Conservation (phyloP, 768 basidiomycete genomes). For the Tricholoma furcatifolium region DNA sequence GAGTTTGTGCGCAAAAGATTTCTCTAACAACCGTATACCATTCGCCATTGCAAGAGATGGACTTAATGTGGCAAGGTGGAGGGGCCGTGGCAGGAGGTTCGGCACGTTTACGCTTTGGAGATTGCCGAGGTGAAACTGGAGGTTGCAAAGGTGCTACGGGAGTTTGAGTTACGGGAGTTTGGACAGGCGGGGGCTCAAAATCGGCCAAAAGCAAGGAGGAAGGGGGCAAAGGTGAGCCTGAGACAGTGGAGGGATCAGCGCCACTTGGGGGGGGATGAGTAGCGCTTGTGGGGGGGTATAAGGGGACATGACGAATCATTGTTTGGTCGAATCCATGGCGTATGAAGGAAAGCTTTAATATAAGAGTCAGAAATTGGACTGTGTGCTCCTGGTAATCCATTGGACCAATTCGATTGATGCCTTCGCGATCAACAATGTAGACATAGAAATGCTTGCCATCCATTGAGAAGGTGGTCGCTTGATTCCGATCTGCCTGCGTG, state of each 20-base stretch:
- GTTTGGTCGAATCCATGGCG: neutral
- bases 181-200: no score
- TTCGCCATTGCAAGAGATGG: neutral
- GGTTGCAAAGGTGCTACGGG: neutral
- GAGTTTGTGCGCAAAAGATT: neutral
- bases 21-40: neutral
- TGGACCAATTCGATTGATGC: neutral
- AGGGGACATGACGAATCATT: neutral
- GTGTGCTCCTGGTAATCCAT: neutral
- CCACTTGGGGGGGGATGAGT: neutral
- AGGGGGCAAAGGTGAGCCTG: neutral
- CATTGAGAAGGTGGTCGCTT: neutral
- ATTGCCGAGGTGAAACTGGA: neutral
- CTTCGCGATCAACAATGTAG: neutral
- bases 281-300: neutral
- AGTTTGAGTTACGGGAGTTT: no score
- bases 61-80: neutral
- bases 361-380: neutral
- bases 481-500: neutral
- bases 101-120: neutral
- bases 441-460: neutral
- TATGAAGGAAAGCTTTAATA: neutral
- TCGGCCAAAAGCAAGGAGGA: no score
- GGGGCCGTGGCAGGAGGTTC: neutral
- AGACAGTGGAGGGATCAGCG: neutral